phyloP scores from a whole-genome alignment of 2,329 filamentous ascomycete species.

The Pyricularia pennisetigena region DNA sequence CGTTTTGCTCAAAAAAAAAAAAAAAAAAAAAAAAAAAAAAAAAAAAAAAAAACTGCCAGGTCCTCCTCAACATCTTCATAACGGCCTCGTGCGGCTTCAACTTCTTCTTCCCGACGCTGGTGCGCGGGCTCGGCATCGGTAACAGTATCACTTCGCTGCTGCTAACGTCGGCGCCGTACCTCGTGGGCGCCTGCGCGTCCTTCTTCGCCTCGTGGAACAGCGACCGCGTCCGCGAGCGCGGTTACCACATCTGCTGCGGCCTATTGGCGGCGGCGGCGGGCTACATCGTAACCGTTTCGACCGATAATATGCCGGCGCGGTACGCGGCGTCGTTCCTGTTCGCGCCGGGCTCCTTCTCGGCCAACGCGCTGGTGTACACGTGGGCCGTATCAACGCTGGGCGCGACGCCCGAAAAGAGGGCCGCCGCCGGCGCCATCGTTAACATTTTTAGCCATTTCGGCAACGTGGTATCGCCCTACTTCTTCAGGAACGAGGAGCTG shows the following conservation, averaged over 20 bases:
- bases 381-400: constrained; percentile 23
- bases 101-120: constrained; percentile 1
- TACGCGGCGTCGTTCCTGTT: constrained; percentile 29
- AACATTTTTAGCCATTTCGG: constrained; percentile 27
- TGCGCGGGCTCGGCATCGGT: background rate
- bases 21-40: no score
- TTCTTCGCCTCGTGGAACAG: constrained; percentile 6
- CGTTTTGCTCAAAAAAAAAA: background rate
- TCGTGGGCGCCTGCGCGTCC: background rate
- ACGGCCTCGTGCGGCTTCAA: constrained; percentile 3
- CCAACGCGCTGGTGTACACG: constrained; percentile 23
- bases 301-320: background rate
- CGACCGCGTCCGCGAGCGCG: constrained; percentile 1
- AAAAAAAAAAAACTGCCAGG: background rate
- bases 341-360: constrained; percentile 19
- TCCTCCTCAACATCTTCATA: constrained; percentile 3
- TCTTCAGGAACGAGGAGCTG: constrained; percentile 20
- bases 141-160: background rate
- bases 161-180: background rate
- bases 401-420: constrained; percentile 27
- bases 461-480: constrained; percentile 29
- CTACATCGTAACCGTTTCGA: constrained; percentile 1
- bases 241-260: background rate
- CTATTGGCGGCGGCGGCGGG: background rate
- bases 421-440: constrained; percentile 22